Base-by-base conservation (phyloP, 129 eudicot genomes). In the Artemisia tridentata region DNA sequence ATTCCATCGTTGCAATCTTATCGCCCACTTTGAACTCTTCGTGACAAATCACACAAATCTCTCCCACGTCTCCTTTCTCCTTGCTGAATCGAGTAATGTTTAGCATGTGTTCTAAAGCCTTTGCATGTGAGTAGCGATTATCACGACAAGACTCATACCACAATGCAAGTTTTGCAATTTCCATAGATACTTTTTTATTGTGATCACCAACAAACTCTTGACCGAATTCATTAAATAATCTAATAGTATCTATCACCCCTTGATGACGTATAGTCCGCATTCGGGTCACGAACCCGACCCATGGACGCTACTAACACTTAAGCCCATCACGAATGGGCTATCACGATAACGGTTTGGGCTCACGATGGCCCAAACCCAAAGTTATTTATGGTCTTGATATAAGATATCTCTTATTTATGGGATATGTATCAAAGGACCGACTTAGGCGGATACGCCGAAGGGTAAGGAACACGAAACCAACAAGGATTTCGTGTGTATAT, bases 1-100 rank as follows among this genome's bases (percentile, higher is more conserved):
- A 68, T 21, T 68, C 48, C 10, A n/a, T 19, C 2, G 8, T 7
- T 8, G 15, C 20, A 3, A 3, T 3, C 16, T 15, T 16, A 20
- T 68, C 72, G 3, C 48, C 72, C n/a, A 1, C 34, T 49, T 49
- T 4, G 25, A 20, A 21, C 9, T 21, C 71, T 45, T 65, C 55
- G 5, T 20, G 41, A 49, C 71, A 67, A 67, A 67, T 67, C 21
- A 21, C 71, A 67, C 71, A 67, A 13, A 67, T 31, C 67, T 62
- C 67, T 12, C 21, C 71, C 6, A 12, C 53, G n/a, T 15, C 53
- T 12, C 7, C n/a, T 49, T 49, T 15, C 15, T 15, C 53, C 31
- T 27, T 27, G 31, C 31, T 56, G 11, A 27, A 27, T 27, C 31
- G 0, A 3, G 31, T 27, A 27, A 27, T 27, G 0, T 27, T 4